Evolutionary conservation across 1,139 yeast species (phyloP).

Genomic region (Candida freyschussii): DNA sequence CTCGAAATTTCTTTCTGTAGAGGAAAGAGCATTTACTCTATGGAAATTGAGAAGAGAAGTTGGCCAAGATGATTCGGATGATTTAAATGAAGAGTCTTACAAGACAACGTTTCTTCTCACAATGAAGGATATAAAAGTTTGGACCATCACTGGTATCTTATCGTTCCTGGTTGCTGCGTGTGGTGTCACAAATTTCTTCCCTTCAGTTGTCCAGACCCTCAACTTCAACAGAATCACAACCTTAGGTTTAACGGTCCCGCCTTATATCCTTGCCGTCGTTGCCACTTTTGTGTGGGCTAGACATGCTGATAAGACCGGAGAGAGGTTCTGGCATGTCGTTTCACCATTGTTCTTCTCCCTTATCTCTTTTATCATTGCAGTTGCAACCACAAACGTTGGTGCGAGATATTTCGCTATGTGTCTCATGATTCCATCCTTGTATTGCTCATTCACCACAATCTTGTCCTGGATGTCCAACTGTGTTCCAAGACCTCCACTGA

Average conservation of each 20-base stretch:
- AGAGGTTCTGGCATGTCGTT: slow-evolving; percentile 49
- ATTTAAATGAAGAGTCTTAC: slow-evolving; percentile 33
- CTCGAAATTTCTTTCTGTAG: slow-evolving; percentile 37
- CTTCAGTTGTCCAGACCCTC: slow-evolving; percentile 53
- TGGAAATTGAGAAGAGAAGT: slow-evolving; percentile 47
- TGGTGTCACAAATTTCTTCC: slow-evolving; percentile 60
- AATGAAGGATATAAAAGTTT: slow-evolving; percentile 40
- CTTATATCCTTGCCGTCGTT: slow-evolving; percentile 51
- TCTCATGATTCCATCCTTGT: slow-evolving; percentile 53
- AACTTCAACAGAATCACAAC: slow-evolving; percentile 46
- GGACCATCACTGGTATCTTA: slow-evolving; percentile 42
- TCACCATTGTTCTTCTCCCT: slow-evolving; percentile 42
- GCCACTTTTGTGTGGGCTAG: slow-evolving; percentile 50
- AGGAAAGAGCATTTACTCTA: slow-evolving; percentile 43
- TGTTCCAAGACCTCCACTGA: slow-evolving; percentile 43
- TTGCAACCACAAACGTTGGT: slow-evolving; percentile 49
- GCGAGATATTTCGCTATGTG: slow-evolving; percentile 61
- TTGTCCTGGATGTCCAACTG: slow-evolving; percentile 55
- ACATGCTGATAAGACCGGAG: slow-evolving; percentile 55
- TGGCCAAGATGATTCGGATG: slow-evolving; percentile 53
- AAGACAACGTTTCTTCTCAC: slow-evolving; percentile 39
- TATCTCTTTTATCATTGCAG: slow-evolving; percentile 49
- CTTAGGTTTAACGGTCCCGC: slow-evolving; percentile 55
- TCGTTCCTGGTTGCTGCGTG: slow-evolving; percentile 51
- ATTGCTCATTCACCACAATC: slow-evolving; percentile 51